Percentiles rank a stretch among this genome's conserved stretches.
phyloP scores from a whole-genome alignment of 1,284 basidiomycete genomes.

The Phellinidium pouzarii region DNA sequence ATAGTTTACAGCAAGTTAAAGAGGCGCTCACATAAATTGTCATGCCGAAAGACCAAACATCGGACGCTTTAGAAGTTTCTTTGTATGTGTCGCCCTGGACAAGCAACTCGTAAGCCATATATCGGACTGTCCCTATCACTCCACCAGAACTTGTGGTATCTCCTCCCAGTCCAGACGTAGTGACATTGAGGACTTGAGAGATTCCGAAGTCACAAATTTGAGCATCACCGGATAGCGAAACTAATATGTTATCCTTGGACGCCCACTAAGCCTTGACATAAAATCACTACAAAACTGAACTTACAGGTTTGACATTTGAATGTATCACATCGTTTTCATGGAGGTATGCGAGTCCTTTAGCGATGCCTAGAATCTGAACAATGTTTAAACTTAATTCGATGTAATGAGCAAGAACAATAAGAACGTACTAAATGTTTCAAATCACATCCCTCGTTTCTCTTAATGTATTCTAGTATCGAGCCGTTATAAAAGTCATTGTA shows the following conservation, averaged over 20 bases:
- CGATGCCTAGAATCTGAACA: slow-evolving; percentile 8
- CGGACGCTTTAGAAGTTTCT: slow-evolving; percentile 3
- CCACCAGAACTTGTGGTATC: neutral
- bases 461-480: slow-evolving; percentile 9
- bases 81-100: neutral
- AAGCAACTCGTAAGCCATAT: neutral
- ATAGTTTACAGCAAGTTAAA: neutral
- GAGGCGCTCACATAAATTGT: slow-evolving; percentile 3
- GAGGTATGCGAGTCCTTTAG: slow-evolving; percentile 7
- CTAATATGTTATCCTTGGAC: slow-evolving; percentile 10
- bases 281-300: neutral
- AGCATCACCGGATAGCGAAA: neutral
- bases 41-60: slow-evolving; percentile 16
- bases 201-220: neutral
- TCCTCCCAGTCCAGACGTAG: neutral
- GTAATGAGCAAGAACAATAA: neutral
- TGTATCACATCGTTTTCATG: slow-evolving; percentile 3
- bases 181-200: neutral
- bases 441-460: neutral
- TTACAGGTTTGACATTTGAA: slow-evolving; percentile 13
- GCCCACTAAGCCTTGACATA: neutral
- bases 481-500: slow-evolving; percentile 1
- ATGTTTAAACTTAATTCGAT: neutral
- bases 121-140: neutral
- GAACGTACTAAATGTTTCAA: slow-evolving; percentile 6